Base-by-base conservation (phyloP, 2,329 filamentous ascomycete species). In the Beauveria brongniartii region DNA sequence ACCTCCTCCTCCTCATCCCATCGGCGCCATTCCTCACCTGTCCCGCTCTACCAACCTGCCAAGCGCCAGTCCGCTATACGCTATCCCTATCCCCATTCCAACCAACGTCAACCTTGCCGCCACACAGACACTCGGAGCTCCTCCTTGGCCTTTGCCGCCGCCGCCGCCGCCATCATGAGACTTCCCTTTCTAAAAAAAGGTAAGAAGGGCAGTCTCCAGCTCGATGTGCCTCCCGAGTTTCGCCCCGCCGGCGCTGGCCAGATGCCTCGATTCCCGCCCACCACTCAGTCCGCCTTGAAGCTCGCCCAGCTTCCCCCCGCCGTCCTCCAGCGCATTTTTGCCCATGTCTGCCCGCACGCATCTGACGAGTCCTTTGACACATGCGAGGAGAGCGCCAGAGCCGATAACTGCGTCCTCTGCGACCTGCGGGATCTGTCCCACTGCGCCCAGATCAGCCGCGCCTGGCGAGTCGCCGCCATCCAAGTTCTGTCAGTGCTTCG, bases 321-420 rank as follows among this genome's bases (percentile, higher is more conserved):
- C n/a, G 79, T 96, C 34, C 80, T 97, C 62, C 80, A 85, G 66
- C 84, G 83, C 70, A 92, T 97, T 70, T 93, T 97, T 72, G 75
- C 82, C 67, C 86, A 86, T 66, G 86, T 97, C 61, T 97, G 92
- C 68, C 92, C 92, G 8, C 93, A 97, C 74, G 78, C 86, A 41
- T 76, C 78, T 59, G 92, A 97, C 74, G 80, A 87, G 70, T 86
- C 82, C 63, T 95, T 94, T 73, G 87, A 91, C 66, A 87, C 86
- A 47, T 93, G 90, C 69, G 93, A 97, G 77, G 83, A 90, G 68
- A 91, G 88, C 63, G 85, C 88, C 66, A 82, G 85, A 55, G 88
- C 89, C 66, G 87, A 91, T 75, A 86, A 86, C 61, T 97, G 93
- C 77, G 93, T 94, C 89, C 86, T 96, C 66, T 97, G 93, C 77